Base-by-base conservation (phyloP, 768 basidiomycete genomes). In the Lactarius vividus region DNA sequence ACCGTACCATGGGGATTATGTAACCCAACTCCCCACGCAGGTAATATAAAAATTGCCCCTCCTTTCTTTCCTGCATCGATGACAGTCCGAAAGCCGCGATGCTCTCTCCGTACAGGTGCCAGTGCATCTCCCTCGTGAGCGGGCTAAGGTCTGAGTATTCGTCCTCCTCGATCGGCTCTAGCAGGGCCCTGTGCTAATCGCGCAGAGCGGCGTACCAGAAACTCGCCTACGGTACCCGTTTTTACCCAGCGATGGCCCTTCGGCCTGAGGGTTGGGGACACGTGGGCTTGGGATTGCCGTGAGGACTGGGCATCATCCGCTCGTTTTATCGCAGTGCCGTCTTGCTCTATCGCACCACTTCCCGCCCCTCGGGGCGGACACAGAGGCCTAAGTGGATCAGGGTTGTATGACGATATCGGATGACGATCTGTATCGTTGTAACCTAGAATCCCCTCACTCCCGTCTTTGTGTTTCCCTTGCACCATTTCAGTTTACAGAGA, bases 81-180 rank as follows among this genome's bases (percentile, higher is more conserved):
- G 58, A 55, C 61, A 67, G 68, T 52, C 56, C 55, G 59, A 68
- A 68, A 55, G 63, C 64, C 57, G 61, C 67, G 26, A 71, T 72
- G 72, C 65, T 67, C 66, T 42, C 66, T 33, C 57, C 66, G 49
- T 58, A 64, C 66, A 44, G 66, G 54, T 42, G 55, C 42, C 40
- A 13, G 16, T 16, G 39, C 54, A 59, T 59, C 44, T 46, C 70
- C 39, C 52, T 75, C 46, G 68, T 72, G 77, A 75, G 75, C 71
- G 71, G 75, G 73, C 57, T 67, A 76, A 72, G 73, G 75, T 76
- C 73, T 76, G 75, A 77, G 70, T 57, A 57, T 72, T 60, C 28
- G 64, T 74, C 71, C 59, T 72, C 72, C 67, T 57, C 49, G 73
- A 77, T 70, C 57, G 75, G 74, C 73, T 68, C 75, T 71, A 69